A percentile compares a stretch with the other conserved stretches of the same genome.
Evolutionary conservation across 192 early-diverging fungal genomes (phyloP).

Genomic region (Backusella tarrabulga): DNA sequence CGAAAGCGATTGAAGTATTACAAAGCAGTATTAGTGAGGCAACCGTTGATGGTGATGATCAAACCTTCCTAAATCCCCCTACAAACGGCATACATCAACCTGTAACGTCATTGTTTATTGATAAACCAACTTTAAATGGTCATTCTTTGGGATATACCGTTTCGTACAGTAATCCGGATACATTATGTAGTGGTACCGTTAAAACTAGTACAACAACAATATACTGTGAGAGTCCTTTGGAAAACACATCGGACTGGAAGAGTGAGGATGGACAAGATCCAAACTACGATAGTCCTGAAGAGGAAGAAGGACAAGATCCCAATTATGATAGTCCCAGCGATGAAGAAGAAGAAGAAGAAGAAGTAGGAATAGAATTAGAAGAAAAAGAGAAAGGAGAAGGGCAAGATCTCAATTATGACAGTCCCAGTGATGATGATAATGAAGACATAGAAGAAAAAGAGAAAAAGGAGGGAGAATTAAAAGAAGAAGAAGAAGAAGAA

Average conservation of each 20-base stretch:
- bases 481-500: neutral
- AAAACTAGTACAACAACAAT: neutral
- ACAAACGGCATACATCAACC: neutral
- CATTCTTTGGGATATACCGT: neutral
- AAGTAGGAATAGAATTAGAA: no score
- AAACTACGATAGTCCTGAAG: neutral
- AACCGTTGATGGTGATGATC: neutral
- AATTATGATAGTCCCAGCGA: no score
- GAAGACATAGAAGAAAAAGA: neutral
- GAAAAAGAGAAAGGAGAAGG: no score
- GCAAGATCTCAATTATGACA: no score
- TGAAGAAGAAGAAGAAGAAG: neutral
- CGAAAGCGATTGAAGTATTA: neutral
- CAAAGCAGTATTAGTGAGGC: neutral
- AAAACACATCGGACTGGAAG: neutral
- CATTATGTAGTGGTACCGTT: neutral
- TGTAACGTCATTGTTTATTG: neutral
- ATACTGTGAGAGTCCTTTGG: neutral
- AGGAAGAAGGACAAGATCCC: no score
- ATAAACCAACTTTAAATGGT: neutral
- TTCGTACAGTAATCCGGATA: neutral
- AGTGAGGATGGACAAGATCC: slow-evolving; percentile 2
- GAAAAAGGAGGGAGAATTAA: no score
- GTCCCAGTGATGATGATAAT: neutral
- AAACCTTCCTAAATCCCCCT: neutral